phyloP scores from a whole-genome alignment of 768 basidiomycete species.

The Leccinum incarnatum region DNA sequence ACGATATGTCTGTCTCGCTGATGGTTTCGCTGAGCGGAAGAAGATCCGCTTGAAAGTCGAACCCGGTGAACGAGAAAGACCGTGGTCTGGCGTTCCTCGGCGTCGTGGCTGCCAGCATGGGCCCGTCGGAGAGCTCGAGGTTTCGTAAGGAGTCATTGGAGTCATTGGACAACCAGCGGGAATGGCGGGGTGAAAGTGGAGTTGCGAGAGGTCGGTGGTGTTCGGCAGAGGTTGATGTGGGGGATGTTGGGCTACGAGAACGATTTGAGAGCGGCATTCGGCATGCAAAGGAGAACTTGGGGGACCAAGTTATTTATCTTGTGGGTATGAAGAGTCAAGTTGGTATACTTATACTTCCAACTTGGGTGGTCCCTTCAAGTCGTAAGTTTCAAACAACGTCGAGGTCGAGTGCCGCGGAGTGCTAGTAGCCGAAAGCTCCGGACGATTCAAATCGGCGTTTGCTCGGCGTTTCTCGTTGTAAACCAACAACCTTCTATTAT shows the following conservation, averaged over 20 bases:
- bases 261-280: constrained; percentile 22
- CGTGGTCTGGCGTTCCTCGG: constrained; percentile 37
- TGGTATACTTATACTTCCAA: background rate
- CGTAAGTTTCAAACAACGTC: no score
- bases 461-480: no score
- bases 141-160: constrained; percentile 79
- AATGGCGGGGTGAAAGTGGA: constrained; percentile 1
- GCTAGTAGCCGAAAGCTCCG: no score
- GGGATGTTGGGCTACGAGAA: constrained; percentile 15
- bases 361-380: no score
- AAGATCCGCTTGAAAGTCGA: constrained; percentile 76
- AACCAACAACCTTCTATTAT: no score
- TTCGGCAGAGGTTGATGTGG: constrained; percentile 13
- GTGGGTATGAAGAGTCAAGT: background rate
- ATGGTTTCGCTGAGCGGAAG: constrained; percentile 76
- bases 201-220: constrained; percentile 6
- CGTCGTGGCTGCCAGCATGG: constrained; percentile 28
- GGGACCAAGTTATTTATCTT: background rate
- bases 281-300: constrained; percentile 1
- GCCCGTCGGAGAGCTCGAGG: constrained; percentile 73
- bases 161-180: constrained; percentile 33
- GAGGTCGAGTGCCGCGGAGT: no score
- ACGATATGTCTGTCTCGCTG: constrained; percentile 59
- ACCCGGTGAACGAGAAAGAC: constrained; percentile 70
- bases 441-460: no score